These are phyloP conservation scores for Pyricularia sp. DNA, from an alignment of 2,329 filamentous ascomycete species.

Conservation along the genomic window DNA sequence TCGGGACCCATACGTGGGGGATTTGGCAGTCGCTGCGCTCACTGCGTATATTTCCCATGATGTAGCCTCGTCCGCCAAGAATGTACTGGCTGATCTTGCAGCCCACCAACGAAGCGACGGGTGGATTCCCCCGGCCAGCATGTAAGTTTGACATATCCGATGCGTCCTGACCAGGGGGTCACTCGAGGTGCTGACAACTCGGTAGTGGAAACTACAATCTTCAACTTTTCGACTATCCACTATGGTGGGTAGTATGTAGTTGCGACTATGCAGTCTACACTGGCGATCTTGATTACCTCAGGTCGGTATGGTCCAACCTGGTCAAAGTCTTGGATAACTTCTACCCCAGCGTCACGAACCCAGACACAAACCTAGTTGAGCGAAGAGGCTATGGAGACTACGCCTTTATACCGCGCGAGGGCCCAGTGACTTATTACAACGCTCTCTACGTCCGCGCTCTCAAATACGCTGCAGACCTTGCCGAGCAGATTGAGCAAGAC, in stretches of 20 bases:
- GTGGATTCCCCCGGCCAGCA: conserved; percentile 45
- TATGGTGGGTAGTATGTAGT: conserved; percentile 41
- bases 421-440: conserved; percentile 42
- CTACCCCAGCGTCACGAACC: conserved; percentile 32
- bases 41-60: conserved; percentile 39
- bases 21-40: conserved; percentile 36
- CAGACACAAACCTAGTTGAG: conserved; percentile 29
- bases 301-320: conserved; percentile 30
- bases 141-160: conserved; percentile 22
- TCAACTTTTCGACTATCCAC: conserved; percentile 39
- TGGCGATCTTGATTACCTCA: conserved; percentile 30
- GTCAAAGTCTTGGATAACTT: conserved; percentile 32
- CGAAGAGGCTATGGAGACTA: conserved; percentile 37
- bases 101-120: conserved; percentile 38
- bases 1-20: conserved; percentile 42
- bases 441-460: conserved; percentile 38
- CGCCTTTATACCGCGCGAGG: conserved; percentile 36
- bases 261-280: conserved; percentile 41
- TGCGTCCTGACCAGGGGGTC: neutral
- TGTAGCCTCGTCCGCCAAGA: conserved; percentile 26
- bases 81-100: conserved; percentile 39
- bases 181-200: neutral
- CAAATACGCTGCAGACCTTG: conserved; percentile 31
- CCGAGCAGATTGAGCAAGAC: conserved; percentile 18
- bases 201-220: conserved; percentile 35